A percentile compares a stretch with the other conserved stretches of the same genome.
phyloP scores from a whole-genome alignment of 441 rosid genomes.

The Croton setiger region DNA sequence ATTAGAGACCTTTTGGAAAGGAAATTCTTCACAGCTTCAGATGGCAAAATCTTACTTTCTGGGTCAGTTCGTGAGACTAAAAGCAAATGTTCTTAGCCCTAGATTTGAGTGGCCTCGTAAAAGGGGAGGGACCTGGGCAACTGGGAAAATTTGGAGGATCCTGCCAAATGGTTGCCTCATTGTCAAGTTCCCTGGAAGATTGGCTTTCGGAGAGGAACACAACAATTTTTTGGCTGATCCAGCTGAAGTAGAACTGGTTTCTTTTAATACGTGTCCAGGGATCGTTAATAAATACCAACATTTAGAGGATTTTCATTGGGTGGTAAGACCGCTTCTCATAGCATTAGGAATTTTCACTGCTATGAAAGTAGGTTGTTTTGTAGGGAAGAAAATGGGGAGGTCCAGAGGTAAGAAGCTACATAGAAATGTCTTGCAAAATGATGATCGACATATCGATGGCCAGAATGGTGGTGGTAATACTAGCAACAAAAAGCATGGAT shows the following conservation, averaged over 20 bases:
- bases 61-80: slow-evolving; percentile 76
- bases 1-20: slow-evolving; percentile 70
- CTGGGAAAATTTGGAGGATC: slow-evolving; percentile 64
- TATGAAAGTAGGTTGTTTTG: slow-evolving; percentile 55
- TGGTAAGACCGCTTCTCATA: slow-evolving; percentile 75
- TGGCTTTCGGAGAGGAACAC: slow-evolving; percentile 46
- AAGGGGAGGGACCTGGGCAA: slow-evolving; percentile 58
- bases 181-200: slow-evolving; percentile 72
- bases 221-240: slow-evolving; percentile 73
- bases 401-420: slow-evolving; percentile 41
- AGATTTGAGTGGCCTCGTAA: slow-evolving; percentile 81
- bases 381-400: slow-evolving; percentile 47
- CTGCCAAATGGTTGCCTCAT: slow-evolving; percentile 83
- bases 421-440: slow-evolving; percentile 21
- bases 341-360: slow-evolving; percentile 67
- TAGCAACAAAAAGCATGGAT: slow-evolving; percentile 54
- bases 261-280: slow-evolving; percentile 59
- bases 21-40: slow-evolving; percentile 60
- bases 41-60: slow-evolving; percentile 66
- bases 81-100: slow-evolving; percentile 54
- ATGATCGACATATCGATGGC: slow-evolving; percentile 36
- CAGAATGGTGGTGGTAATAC: slow-evolving; percentile 21
- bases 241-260: slow-evolving; percentile 73
- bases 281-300: slow-evolving; percentile 67
- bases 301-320: slow-evolving; percentile 91